These are phyloP conservation scores for Nothophoma quercina DNA, from an alignment of 2,329 filamentous ascomycete genomes.

Conservation along the genomic window DNA sequence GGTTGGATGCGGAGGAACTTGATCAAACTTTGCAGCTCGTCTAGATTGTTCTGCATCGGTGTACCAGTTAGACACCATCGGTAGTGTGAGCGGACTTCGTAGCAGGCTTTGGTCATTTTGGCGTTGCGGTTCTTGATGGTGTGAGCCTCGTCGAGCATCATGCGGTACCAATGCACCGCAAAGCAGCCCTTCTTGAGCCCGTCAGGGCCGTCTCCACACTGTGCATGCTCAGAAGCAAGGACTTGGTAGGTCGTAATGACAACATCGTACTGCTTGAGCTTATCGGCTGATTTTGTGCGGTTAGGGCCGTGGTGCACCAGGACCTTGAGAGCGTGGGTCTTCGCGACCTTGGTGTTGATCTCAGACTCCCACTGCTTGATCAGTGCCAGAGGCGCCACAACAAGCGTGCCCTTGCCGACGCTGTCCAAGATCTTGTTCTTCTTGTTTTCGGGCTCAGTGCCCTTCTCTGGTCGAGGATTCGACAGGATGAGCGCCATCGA, in stretches of 20 bases:
- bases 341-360: conserved; percentile 80
- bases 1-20: conserved; percentile 92
- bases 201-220: conserved; percentile 67
- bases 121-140: conserved; percentile 98
- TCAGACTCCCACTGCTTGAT: conserved; percentile 98
- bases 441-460: conserved; percentile 54
- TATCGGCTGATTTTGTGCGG: conserved; percentile 78
- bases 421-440: conserved; percentile 74
- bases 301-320: conserved; percentile 90
- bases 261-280: conserved; percentile 86
- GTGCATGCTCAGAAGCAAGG: conserved; percentile 85
- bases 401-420: conserved; percentile 81
- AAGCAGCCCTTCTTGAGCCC: conserved; percentile 82
- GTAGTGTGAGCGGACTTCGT: conserved; percentile 82
- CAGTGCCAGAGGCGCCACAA: conserved; percentile 89
- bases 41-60: conserved; percentile 97
- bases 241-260: conserved; percentile 98
- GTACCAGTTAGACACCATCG: conserved; percentile 97
- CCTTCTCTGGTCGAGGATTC: conserved; percentile 72
- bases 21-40: conserved; percentile 93
- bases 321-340: conserved; percentile 75
- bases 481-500: conserved; percentile 86
- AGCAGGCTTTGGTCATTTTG: conserved; percentile 93
- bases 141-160: conserved; percentile 95
- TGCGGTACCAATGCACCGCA: conserved; percentile 90